Evolutionary conservation across 129 eudicot species (phyloP).

Genomic region (Artemisia tridentata): DNA sequence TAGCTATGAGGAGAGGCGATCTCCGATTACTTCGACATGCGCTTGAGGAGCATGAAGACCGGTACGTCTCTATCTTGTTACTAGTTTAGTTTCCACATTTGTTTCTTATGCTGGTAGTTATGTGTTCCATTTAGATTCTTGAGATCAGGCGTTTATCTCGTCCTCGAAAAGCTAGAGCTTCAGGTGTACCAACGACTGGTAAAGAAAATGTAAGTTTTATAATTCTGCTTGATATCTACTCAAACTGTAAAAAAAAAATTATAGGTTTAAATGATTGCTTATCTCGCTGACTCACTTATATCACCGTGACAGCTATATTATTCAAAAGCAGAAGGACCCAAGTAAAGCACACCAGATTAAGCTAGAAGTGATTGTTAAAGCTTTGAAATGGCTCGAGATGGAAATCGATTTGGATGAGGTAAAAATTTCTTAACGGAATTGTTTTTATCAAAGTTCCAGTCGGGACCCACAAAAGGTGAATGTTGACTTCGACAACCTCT

Average conservation of each 20-base stretch:
- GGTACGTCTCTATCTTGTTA: constrained; percentile 37
- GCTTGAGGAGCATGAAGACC: constrained; percentile 88
- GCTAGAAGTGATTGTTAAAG: constrained; percentile 86
- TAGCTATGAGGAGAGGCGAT: constrained; percentile 89
- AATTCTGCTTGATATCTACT: neutral
- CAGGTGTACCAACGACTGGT: constrained; percentile 88
- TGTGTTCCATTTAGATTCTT: constrained; percentile 52
- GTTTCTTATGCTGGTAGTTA: neutral
- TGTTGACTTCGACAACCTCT: neutral
- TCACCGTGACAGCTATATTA: constrained; percentile 55
- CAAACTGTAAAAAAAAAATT: no score
- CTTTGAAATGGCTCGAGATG: constrained; percentile 90
- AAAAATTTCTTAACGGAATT: neutral
- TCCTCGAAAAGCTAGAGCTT: constrained; percentile 93
- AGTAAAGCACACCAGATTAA: constrained; percentile 90
- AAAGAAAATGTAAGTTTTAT: constrained; percentile 72
- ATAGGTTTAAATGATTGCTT: neutral
- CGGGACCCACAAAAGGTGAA: no score
- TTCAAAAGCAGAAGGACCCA: constrained; percentile 84
- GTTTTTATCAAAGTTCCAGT: neutral
- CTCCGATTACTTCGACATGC: constrained; percentile 82
- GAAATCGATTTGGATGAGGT: constrained; percentile 99
- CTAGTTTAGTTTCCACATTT: neutral
- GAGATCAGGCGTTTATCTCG: constrained; percentile 97
- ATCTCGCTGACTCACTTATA: neutral